Percentiles rank a stretch among this genome's conserved stretches.
These are phyloP conservation scores for Penicillium alfredii DNA, from an alignment of 495 filamentous ascomycete genomes.

Conservation along the genomic window DNA sequence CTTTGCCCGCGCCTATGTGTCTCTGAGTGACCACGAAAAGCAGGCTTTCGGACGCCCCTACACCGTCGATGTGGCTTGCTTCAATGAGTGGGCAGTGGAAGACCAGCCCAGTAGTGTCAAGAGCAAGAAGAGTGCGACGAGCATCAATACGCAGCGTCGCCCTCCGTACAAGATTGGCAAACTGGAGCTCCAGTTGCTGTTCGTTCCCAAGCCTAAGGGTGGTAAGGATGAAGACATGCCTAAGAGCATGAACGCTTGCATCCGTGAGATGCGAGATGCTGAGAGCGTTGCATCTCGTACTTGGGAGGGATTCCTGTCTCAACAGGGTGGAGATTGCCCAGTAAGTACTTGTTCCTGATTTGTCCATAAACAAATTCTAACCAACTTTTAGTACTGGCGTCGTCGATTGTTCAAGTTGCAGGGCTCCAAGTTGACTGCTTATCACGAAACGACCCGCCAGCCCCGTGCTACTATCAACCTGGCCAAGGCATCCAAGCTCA, in stretches of 20 bases:
- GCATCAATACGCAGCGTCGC: constrained; percentile 54
- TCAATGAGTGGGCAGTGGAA: constrained; percentile 97
- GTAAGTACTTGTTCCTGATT: constrained; percentile 52
- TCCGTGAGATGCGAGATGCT: constrained; percentile 85
- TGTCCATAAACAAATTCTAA: constrained; percentile 1
- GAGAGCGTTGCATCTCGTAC: constrained; percentile 64
- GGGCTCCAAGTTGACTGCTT: constrained; percentile 87
- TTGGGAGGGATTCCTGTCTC: constrained; percentile 85
- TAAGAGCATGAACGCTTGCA: constrained; percentile 94
- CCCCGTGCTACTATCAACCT: constrained; percentile 96
- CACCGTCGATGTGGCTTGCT: constrained; percentile 81
- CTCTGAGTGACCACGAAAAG: constrained; percentile 84
- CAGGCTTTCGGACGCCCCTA: constrained; percentile 81
- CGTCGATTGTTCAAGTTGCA: constrained; percentile 94
- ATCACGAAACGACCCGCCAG: constrained; percentile 91
- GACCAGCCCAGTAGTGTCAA: constrained; percentile 75
- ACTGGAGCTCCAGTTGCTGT: constrained; percentile 85
- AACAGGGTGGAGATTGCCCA: constrained; percentile 95
- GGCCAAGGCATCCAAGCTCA: constrained; percentile 85
- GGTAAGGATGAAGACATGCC: constrained; percentile 94
- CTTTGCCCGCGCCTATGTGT: constrained; percentile 88
- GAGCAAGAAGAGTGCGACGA: constrained; percentile 71
- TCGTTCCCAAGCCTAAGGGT: constrained; percentile 86
- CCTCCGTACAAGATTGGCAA: constrained; percentile 95
- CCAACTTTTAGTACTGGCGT: constrained; percentile 77